These are phyloP conservation scores for Postia placenta DNA, from an alignment of 768 basidiomycete species.

Conservation along the genomic window DNA sequence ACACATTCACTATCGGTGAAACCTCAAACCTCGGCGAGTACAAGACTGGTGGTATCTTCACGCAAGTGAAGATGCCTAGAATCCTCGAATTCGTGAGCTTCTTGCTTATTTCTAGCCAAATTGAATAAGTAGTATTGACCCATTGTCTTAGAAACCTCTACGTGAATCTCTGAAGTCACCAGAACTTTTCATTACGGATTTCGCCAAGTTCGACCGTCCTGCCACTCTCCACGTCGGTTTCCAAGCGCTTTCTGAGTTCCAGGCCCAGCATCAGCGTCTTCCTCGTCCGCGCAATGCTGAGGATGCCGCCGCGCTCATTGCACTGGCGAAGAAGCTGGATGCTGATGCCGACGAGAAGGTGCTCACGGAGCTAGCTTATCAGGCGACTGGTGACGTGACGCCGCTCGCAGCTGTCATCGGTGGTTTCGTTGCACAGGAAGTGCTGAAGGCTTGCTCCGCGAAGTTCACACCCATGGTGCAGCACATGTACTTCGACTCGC, in stretches of 20 bases:
- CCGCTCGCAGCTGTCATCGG: constrained; percentile 92
- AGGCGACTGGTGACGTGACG: constrained; percentile 85
- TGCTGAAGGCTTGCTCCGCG: constrained; percentile 92
- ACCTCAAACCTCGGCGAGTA: constrained; percentile 75
- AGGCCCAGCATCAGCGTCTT: constrained; percentile 52
- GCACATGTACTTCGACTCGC: constrained; percentile 93
- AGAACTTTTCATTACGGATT: constrained; percentile 92
- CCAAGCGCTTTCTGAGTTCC: constrained; percentile 85
- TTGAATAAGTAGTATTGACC: constrained; percentile 3
- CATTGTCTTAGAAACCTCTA: constrained; percentile 72
- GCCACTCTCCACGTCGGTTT: constrained; percentile 88
- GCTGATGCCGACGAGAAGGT: constrained; percentile 75
- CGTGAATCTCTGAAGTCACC: constrained; percentile 77
- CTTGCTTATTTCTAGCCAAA: not conserved
- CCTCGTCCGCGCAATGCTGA: constrained; percentile 79
- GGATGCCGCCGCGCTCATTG: constrained; percentile 70
- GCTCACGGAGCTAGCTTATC: constrained; percentile 80
- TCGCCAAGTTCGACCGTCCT: constrained; percentile 94
- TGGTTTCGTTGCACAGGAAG: constrained; percentile 97
- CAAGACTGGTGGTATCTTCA: constrained; percentile 87
- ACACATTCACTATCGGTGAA: constrained; percentile 95
- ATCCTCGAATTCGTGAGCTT: constrained; percentile 82
- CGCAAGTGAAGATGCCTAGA: constrained; percentile 99
- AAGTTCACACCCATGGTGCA: constrained; percentile 98
- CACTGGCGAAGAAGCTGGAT: constrained; percentile 74